Conservation (phyloP, 73 alveolate species). For the Paramecium tetraurelia region DNA sequence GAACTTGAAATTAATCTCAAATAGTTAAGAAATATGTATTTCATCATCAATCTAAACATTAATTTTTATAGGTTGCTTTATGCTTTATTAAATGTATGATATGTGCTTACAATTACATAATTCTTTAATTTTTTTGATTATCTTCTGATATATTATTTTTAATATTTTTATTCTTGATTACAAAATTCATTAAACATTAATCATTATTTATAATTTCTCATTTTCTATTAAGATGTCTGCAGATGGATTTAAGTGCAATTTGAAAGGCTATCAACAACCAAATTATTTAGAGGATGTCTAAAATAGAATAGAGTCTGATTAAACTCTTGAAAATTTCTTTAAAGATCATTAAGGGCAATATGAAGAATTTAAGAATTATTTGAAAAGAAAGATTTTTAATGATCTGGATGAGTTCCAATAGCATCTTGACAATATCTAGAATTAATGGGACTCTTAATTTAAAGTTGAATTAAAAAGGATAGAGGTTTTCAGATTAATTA, state of each 20-base stretch:
- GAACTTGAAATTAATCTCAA: no score
- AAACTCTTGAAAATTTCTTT: background rate
- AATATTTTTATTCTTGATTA: no score
- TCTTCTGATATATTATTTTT: no score
- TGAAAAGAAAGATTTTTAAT: background rate
- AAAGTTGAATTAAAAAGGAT: background rate
- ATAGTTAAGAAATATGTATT: no score
- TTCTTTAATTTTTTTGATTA: no score
- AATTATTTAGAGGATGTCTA: background rate
- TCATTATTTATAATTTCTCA: background rate
- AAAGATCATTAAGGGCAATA: background rate
- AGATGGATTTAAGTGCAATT: background rate
- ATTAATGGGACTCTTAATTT: background rate
- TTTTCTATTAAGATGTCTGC: background rate
- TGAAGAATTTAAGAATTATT: background rate
- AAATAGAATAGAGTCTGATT: background rate
- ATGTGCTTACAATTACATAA: no score
- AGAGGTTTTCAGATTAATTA: background rate
- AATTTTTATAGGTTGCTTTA: no score
- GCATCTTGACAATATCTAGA: background rate
- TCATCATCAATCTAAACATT: no score
- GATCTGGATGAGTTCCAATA: background rate
- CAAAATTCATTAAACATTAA: no score
- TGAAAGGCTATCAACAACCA: background rate
- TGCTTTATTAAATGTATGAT: no score